A percentile compares a stretch with the other conserved stretches of the same genome.
These are phyloP conservation scores for Umbelopsis sp. DNA, from an alignment of 192 early-diverging fungal genomes.

Conservation along the genomic window DNA sequence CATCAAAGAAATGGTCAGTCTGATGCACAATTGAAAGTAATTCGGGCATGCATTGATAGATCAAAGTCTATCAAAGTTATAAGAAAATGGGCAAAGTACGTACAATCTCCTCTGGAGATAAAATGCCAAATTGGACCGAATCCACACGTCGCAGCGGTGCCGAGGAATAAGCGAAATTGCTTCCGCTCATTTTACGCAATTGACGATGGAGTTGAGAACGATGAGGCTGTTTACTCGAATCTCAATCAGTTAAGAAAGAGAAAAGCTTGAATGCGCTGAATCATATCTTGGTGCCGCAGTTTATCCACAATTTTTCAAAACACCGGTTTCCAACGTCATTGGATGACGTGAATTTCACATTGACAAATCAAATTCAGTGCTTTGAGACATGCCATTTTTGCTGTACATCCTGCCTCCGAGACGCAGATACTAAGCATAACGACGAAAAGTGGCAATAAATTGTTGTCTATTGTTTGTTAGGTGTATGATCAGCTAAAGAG, in stretches of 20 bases:
- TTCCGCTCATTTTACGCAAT: slow-evolving; percentile 49
- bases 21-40: slow-evolving; percentile 9
- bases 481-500: not conserved
- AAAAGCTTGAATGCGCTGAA: slow-evolving; percentile 2
- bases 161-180: slow-evolving; percentile 73
- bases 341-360: not conserved
- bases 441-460: no score
- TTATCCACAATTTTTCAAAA: slow-evolving; percentile 15
- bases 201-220: not conserved
- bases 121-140: slow-evolving; percentile 93
- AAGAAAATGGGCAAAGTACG: slow-evolving; percentile 3
- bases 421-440: not conserved
- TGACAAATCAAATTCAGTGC: not conserved
- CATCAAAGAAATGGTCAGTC: slow-evolving; percentile 5
- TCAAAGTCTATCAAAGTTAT: not conserved
- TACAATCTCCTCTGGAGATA: slow-evolving; percentile 98
- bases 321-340: slow-evolving; percentile 13
- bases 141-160: slow-evolving; percentile 85
- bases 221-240: slow-evolving; percentile 12
- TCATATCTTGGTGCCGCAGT: slow-evolving; percentile 8
- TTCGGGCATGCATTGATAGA: not conserved
- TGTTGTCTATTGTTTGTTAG: not conserved
- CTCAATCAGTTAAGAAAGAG: slow-evolving; percentile 17
- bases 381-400: not conserved
- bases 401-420: not conserved